Evolutionary conservation across 345 rosid genomes (phyloP).

Genomic region (Chamaenerion angustifolium): DNA sequence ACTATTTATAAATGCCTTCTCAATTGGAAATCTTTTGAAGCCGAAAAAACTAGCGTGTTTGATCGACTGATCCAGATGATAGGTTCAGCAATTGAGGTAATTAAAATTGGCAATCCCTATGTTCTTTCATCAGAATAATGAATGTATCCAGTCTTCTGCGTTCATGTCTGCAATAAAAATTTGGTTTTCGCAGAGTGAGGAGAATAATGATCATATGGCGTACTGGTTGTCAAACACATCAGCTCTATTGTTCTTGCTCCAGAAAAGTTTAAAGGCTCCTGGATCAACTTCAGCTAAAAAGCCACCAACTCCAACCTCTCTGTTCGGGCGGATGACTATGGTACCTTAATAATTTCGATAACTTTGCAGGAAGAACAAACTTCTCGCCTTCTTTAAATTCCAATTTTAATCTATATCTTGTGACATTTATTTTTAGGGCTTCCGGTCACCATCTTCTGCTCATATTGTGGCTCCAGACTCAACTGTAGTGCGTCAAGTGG

Average conservation of each 20-base stretch:
- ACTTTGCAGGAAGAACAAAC: too few relatives aligned
- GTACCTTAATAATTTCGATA: constrained; percentile 21
- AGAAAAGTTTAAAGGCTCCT: constrained; percentile 58
- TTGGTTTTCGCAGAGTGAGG: constrained; percentile 53
- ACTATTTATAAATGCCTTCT: constrained; percentile 93
- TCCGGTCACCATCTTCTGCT: constrained; percentile 78
- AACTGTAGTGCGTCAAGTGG: constrained; percentile 75
- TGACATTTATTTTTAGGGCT: constrained; percentile 41
- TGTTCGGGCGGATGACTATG: constrained; percentile 96
- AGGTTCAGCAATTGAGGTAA: constrained; percentile 96
- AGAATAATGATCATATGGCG: constrained; percentile 82
- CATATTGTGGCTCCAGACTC: constrained; percentile 68
- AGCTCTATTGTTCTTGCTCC: constrained; percentile 72
- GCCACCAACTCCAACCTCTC: constrained; percentile 71
- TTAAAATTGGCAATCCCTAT: neutral
- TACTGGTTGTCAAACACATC: constrained; percentile 97
- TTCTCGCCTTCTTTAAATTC: constrained; percentile 6
- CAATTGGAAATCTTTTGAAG: constrained; percentile 96
- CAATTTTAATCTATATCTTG: constrained; percentile 3
- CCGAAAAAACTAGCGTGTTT: constrained; percentile 86
- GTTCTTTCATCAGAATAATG: too few relatives aligned
- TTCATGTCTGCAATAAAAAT: neutral
- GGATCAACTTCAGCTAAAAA: constrained; percentile 53
- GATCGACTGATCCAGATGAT: constrained; percentile 97
- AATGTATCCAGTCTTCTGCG: too few relatives aligned